These are phyloP conservation scores for Tolypocladium sp. DNA, from an alignment of 2,329 filamentous ascomycete species.

Conservation along the genomic window DNA sequence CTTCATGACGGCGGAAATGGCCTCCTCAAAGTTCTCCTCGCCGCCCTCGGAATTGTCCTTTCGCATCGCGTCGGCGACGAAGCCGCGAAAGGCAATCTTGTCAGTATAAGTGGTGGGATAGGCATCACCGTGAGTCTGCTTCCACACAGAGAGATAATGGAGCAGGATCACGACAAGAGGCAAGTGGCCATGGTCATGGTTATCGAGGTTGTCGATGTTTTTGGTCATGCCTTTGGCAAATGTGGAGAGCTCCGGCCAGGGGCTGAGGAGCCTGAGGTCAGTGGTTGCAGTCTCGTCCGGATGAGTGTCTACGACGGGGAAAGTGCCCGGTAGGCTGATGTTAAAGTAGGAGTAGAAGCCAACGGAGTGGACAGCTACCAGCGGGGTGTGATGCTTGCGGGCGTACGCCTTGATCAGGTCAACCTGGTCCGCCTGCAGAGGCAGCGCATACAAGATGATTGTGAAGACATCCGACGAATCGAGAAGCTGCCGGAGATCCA, in stretches of 20 bases:
- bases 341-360: slow-evolving; percentile 90
- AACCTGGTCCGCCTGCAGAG: slow-evolving; percentile 34
- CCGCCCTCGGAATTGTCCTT: slow-evolving; percentile 71
- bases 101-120: slow-evolving; percentile 71
- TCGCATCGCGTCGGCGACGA: slow-evolving; percentile 59
- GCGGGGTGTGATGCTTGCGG: slow-evolving; percentile 53
- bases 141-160: slow-evolving; percentile 77
- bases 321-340: slow-evolving; percentile 66
- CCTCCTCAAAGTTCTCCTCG: slow-evolving; percentile 97
- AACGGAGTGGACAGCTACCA: slow-evolving; percentile 77
- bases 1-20: slow-evolving; percentile 77
- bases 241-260: slow-evolving; percentile 72
- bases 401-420: slow-evolving; percentile 37
- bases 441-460: slow-evolving; percentile 45
- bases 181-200: slow-evolving; percentile 83
- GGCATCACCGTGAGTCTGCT: slow-evolving; percentile 55
- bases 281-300: slow-evolving; percentile 78
- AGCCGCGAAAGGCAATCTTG: slow-evolving; percentile 71
- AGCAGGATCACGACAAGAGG: slow-evolving; percentile 79
- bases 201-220: slow-evolving; percentile 59
- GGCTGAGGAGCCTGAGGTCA: slow-evolving; percentile 73
- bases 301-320: slow-evolving; percentile 92
- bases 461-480: slow-evolving; percentile 34
- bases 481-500: slow-evolving; percentile 33
- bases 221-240: slow-evolving; percentile 60